Evolutionary conservation across 257 asterid species (phyloP).

Genomic region (Scutellaria baicalensis): DNA sequence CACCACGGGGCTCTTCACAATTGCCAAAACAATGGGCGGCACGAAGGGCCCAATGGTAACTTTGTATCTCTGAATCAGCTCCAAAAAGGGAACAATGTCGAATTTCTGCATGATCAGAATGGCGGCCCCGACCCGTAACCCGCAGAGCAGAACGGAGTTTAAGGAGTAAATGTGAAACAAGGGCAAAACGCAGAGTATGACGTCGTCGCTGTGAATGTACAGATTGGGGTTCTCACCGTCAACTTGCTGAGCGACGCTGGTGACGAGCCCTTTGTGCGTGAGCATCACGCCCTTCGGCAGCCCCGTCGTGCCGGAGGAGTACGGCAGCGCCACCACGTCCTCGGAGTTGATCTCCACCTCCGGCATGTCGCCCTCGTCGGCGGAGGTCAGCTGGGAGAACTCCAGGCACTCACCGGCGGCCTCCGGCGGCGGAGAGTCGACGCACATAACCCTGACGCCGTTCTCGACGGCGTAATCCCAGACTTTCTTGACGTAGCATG

Average conservation of each 20-base stretch:
- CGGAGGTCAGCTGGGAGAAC: conserved; percentile 43
- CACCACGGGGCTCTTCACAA: conserved; percentile 72
- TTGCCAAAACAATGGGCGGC: conserved; percentile 79
- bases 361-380: conserved; percentile 51
- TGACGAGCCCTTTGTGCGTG: conserved; percentile 78
- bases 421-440: conserved; percentile 37
- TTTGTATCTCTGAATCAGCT: conserved; percentile 60
- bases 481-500: conserved; percentile 46
- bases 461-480: conserved; percentile 36
- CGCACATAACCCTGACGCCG: conserved; percentile 35
- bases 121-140: conserved; percentile 84
- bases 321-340: conserved; percentile 87
- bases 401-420: conserved; percentile 33
- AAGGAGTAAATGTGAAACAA: conserved; percentile 78
- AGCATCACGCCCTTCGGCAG: conserved; percentile 96
- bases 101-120: conserved; percentile 78
- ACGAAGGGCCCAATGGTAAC: conserved; percentile 87
- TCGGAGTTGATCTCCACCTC: conserved; percentile 50
- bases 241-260: conserved; percentile 89
- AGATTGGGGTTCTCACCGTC: conserved; percentile 88
- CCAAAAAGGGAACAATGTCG: conserved; percentile 59
- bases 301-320: conserved; percentile 95
- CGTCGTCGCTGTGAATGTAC: conserved; percentile 78
- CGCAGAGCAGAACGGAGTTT: conserved; percentile 72
- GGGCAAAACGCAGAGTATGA: conserved; percentile 71